Base-by-base conservation (phyloP, 208 protist genomes). In the Crithidia mellificae region DNA sequence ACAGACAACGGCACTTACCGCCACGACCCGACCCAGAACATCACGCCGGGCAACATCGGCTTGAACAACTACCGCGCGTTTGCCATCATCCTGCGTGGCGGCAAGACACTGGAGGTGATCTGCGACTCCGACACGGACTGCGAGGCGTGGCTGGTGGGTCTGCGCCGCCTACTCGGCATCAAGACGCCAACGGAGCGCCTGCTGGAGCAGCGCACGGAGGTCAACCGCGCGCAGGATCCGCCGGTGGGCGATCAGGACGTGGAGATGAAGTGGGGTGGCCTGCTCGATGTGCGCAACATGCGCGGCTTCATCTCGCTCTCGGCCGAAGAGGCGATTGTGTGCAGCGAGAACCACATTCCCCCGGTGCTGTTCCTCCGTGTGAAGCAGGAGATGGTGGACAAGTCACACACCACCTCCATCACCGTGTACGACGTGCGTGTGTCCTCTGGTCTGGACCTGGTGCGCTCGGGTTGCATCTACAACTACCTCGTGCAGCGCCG, bases 81-180 rank as follows among this genome's bases (percentile, higher is more conserved):
- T 56, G 87, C 78, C 14, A 59, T 97, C 25, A 65, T 94, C 43
- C 77, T 97, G 62, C 72, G 78, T 6, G 87, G 87, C 43, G 89
- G 89, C 17, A 94, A 92, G 74, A 88, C 88, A 1, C 77, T 95
- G n/a, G 92, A 97, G 69, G 69, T 97, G 54, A 83, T 97, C 22
- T 94, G 90, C 75, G 87, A 97, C 58, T 84, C 85, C 0, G 90
- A 96, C 86, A 86, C 83, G 15, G 92, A 97, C 80, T 95, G 80
- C 38, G 92, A 97, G 68, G 92, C 90, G 32, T 95, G 90, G 90
- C 57, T 94, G 53, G 85, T 97, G 25, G 88, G 77, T 1, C 73
- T 97, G 24, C 91, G 94, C 69, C 87, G 90, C 12, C 72, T 96
- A 8, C 66, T 95, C n/a, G 58, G 84, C 57, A 78, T 90, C 47